Evolutionary conservation across 768 basidiomycete species (phyloP).

Genomic region (Russula dissimulans): DNA sequence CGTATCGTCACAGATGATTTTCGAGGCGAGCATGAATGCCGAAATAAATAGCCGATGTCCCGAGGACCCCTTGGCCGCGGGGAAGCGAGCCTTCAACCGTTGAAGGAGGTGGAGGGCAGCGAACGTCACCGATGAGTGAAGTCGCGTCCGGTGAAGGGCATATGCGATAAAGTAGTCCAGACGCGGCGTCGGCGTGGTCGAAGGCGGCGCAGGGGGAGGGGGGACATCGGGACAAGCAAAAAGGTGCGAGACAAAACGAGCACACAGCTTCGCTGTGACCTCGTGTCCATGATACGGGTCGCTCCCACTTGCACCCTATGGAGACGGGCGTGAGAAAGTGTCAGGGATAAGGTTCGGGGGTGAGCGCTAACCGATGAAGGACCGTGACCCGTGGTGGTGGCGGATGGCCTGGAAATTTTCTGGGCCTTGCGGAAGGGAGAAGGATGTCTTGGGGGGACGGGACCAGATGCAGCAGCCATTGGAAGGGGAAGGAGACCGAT

Average conservation of each 20-base stretch:
- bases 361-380: constrained; percentile 13
- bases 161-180: constrained; percentile 81
- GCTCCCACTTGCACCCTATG: constrained; percentile 13
- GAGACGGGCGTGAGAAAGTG: background rate
- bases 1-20: constrained; percentile 60
- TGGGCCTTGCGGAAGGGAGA: constrained; percentile 24
- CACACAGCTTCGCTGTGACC: constrained; percentile 54
- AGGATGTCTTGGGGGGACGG: constrained; percentile 23
- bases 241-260: constrained; percentile 73
- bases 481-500: constrained; percentile 7
- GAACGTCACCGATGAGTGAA: constrained; percentile 50
- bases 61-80: constrained; percentile 81
- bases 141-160: constrained; percentile 69
- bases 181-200: constrained; percentile 28
- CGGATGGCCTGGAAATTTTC: constrained; percentile 17
- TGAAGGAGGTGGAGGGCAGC: constrained; percentile 64
- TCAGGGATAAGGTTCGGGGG: constrained; percentile 9
- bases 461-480: constrained; percentile 26
- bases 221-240: constrained; percentile 84
- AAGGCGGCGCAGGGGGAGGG: constrained; percentile 31
- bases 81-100: constrained; percentile 85
- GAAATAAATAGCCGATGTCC: constrained; percentile 88
- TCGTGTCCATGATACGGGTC: constrained; percentile 77
- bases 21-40: constrained; percentile 87
- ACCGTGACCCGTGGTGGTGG: constrained; percentile 4